Conservation (phyloP, 2,329 filamentous ascomycete species). For the Fusarium sp. region DNA sequence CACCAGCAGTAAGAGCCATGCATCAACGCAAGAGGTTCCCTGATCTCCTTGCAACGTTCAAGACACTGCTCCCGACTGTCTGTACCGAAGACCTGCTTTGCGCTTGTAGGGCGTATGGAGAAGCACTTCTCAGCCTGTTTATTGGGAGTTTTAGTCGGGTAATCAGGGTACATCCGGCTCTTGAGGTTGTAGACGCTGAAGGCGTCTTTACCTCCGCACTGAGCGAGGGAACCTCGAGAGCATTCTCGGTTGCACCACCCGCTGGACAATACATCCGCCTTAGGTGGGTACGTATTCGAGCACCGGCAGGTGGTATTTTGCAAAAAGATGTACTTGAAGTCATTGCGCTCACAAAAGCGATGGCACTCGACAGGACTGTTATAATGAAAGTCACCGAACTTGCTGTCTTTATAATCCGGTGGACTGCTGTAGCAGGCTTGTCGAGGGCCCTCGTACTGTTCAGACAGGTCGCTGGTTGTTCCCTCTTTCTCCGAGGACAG, state of each 20-base stretch:
- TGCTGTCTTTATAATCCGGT: too few relatives aligned
- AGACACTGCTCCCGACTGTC: neutral
- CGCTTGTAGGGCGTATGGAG: neutral
- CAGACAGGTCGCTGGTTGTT: rapidly evolving
- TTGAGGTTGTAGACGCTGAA: constrained; percentile 2
- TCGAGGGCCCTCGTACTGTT: neutral
- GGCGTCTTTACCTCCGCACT: neutral
- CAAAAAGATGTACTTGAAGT: neutral
- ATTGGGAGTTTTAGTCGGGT: neutral
- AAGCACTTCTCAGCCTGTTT: neutral
- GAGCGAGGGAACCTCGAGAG: neutral
- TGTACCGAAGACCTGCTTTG: neutral
- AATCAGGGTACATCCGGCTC: rapidly evolving
- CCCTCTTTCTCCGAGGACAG: neutral
- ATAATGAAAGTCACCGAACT: rapidly evolving
- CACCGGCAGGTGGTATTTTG: neutral
- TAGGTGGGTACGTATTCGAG: neutral
- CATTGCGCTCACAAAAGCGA: neutral
- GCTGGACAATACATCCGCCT: neutral
- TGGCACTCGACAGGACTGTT: neutral
- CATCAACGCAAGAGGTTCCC: neutral
- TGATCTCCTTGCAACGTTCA: neutral
- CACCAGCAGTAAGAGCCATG: neutral
- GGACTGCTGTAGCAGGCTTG: neutral
- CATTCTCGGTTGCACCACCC: neutral